These are phyloP conservation scores for Coemansia sp. DNA, from an alignment of 192 early-diverging fungal genomes.

Conservation along the genomic window DNA sequence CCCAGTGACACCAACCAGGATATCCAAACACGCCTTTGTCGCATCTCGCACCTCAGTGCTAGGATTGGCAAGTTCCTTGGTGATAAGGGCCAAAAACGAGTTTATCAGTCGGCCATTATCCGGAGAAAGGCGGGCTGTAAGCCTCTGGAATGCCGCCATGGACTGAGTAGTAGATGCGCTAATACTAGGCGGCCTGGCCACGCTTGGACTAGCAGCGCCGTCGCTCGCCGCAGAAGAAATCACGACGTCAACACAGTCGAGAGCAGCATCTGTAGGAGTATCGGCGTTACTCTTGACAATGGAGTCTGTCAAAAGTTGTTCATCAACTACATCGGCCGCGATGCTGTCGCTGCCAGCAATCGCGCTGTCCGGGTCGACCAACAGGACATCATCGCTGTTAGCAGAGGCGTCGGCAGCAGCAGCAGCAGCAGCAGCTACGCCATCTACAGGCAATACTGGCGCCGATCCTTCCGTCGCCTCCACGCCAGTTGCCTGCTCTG, in stretches of 20 bases:
- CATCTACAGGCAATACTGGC: not conserved
- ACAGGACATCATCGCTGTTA: not conserved
- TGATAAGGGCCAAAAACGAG: slow-evolving; percentile 63
- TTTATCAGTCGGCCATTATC: slow-evolving; percentile 47
- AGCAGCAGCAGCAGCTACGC: not conserved
- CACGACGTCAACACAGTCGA: not conserved
- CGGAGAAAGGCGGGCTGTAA: slow-evolving; percentile 31
- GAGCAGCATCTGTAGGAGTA: not conserved
- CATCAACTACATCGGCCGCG: not conserved
- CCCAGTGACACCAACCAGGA: slow-evolving; percentile 78
- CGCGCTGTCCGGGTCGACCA: not conserved
- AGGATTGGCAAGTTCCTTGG: slow-evolving; percentile 90
- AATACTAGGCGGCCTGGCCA: slow-evolving; percentile 4
- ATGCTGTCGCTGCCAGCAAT: not conserved
- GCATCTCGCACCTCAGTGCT: slow-evolving; percentile 87
- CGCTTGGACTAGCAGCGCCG: not conserved
- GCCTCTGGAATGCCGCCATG: slow-evolving; percentile 31
- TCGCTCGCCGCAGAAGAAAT: slow-evolving; percentile 1
- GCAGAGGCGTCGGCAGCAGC: not conserved
- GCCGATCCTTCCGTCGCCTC: not conserved
- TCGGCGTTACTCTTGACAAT: not conserved
- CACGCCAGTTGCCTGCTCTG: not conserved
- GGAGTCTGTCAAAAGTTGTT: not conserved
- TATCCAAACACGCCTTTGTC: slow-evolving; percentile 78
- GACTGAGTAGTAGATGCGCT: slow-evolving; percentile 12